A percentile compares a stretch with the other conserved stretches of the same genome.
phyloP scores from a whole-genome alignment of 2,329 filamentous ascomycete genomes.

The Epichloe gansuensis region DNA sequence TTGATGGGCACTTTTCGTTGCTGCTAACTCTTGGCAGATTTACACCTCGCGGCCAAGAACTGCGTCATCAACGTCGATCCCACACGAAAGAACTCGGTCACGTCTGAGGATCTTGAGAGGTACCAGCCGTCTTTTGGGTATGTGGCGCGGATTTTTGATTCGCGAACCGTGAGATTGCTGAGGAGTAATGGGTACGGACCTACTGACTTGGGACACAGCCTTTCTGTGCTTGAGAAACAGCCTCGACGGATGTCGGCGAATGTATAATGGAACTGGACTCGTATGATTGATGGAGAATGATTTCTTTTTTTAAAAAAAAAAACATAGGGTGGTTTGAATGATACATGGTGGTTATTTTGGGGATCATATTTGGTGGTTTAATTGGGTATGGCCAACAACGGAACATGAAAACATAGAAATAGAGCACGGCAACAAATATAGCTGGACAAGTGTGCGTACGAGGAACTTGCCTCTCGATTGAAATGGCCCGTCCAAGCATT shows the following conservation, averaged over 20 bases:
- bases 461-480: too few species aligned
- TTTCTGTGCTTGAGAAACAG: neutral
- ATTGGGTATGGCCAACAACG: too few species aligned
- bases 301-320: too few species aligned
- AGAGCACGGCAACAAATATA: neutral
- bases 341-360: too few species aligned
- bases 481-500: too few species aligned
- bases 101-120: neutral
- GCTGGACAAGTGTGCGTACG: too few species aligned
- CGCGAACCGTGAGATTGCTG: too few species aligned
- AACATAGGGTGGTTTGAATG: too few species aligned
- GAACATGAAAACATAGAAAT: neutral
- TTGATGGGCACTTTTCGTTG: neutral
- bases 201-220: neutral
- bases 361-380: neutral
- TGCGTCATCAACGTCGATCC: conserved; percentile 1
- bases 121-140: neutral
- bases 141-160: neutral
- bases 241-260: neutral
- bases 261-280: neutral
- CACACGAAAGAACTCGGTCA: neutral
- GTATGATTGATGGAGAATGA: neutral
- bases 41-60: conserved; percentile 3
- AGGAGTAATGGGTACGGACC: too few species aligned
- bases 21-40: neutral